Evolutionary conservation across 352 stramenopile species (phyloP).

Genomic region (Blastocystis sp.): DNA sequence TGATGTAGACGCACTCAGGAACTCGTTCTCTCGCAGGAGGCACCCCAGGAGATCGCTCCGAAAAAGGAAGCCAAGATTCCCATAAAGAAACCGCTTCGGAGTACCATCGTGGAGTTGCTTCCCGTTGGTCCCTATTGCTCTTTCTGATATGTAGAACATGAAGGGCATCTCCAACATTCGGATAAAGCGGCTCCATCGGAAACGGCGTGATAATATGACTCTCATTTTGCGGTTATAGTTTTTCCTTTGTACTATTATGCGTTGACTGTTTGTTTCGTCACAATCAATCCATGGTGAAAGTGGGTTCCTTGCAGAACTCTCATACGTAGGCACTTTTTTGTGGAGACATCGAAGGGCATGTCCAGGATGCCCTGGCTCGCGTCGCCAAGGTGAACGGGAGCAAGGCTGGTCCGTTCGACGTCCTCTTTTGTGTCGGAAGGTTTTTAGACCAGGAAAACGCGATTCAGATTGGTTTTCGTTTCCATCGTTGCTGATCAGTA

Average conservation of each 20-base stretch:
- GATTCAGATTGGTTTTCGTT: background rate
- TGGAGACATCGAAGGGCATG: constrained; percentile 38
- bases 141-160: background rate
- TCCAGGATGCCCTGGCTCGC: background rate
- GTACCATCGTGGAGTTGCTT: background rate
- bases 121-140: background rate
- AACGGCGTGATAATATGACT: background rate
- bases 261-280: constrained; percentile 1
- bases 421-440: constrained; percentile 29
- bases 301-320: background rate
- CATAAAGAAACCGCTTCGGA: background rate
- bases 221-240: background rate
- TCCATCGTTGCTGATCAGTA: background rate
- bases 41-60: background rate
- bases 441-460: constrained; percentile 44
- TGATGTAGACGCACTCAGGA: background rate
- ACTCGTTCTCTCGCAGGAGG: background rate
- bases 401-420: constrained; percentile 33
- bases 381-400: background rate
- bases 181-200: background rate
- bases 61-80: background rate
- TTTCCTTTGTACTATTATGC: background rate
- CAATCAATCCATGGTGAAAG: constrained; percentile 27
- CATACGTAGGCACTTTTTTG: constrained; percentile 29
- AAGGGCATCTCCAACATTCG: constrained; percentile 1